Evolutionary conservation across 352 stramenopile species (phyloP).

Genomic region (Phytopythium kandeliae): DNA sequence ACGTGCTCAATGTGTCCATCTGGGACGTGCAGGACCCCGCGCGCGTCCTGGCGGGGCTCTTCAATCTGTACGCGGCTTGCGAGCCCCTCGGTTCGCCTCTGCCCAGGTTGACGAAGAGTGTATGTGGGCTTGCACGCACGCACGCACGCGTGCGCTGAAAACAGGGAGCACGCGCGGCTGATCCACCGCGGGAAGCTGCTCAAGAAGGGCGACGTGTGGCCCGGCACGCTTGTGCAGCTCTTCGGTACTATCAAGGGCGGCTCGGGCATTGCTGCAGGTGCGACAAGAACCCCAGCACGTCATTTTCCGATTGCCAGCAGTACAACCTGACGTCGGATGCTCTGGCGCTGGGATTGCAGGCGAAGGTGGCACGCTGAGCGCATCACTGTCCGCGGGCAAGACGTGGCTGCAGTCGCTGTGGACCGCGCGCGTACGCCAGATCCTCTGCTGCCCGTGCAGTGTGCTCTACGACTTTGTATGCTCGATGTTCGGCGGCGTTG

Average conservation of each 20-base stretch:
- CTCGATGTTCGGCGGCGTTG: constrained; percentile 47
- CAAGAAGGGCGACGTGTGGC: constrained; percentile 81
- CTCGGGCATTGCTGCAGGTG: constrained; percentile 3
- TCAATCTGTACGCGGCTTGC: constrained; percentile 50
- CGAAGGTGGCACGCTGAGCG: constrained; percentile 6
- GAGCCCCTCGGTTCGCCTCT: background rate
- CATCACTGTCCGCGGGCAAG: constrained; percentile 8
- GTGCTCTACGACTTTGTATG: constrained; percentile 65
- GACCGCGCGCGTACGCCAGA: constrained; percentile 30
- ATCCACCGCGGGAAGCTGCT: constrained; percentile 79
- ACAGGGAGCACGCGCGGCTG: constrained; percentile 62
- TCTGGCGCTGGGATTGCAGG: background rate
- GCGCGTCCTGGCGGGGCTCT: constrained; percentile 51
- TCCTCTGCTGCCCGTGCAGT: constrained; percentile 67
- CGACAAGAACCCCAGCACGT: background rate
- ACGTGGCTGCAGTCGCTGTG: constrained; percentile 28
- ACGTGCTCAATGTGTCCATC: constrained; percentile 74
- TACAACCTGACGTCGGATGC: background rate
- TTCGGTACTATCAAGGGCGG: constrained; percentile 57
- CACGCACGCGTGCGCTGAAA: too few species aligned
- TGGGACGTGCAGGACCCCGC: constrained; percentile 72
- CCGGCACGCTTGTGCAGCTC: constrained; percentile 73
- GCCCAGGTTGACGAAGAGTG: background rate
- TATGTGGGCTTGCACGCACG: too few species aligned
- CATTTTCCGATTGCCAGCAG: background rate